Percentiles rank a stretch among this genome's conserved stretches.
Conservation (phyloP, 148 eudicot genomes). For the Gaultheria prostrata region DNA sequence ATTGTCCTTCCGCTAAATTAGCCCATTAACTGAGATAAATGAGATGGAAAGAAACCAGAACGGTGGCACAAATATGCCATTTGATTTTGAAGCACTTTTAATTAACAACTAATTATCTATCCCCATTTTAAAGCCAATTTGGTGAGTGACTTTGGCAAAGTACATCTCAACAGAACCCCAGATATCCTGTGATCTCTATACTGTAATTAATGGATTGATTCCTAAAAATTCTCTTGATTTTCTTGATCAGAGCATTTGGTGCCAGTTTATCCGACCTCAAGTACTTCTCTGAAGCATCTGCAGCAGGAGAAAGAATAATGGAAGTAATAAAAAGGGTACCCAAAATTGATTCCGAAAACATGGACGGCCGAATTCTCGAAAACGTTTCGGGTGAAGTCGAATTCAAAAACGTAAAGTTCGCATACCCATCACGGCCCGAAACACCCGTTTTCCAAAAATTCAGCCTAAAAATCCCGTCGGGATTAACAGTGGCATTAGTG, state of each 20-base stretch:
- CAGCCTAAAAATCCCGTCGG: conserved; percentile 55
- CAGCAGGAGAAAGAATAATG: conserved; percentile 59
- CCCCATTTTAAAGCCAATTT: too few relatives aligned
- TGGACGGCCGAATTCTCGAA: conserved; percentile 48
- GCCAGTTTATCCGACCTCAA: conserved; percentile 60
- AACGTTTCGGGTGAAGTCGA: conserved; percentile 58
- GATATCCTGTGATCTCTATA: too few relatives aligned
- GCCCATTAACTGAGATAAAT: too few relatives aligned
- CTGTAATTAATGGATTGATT: neutral
- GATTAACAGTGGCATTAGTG: conserved; percentile 70
- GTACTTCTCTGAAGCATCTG: conserved; percentile 64
- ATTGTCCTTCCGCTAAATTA: too few relatives aligned
- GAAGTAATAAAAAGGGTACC: conserved; percentile 67
- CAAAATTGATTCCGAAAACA: conserved; percentile 65
- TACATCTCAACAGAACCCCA: too few relatives aligned
- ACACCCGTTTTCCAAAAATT: conserved; percentile 52
- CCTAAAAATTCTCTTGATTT: neutral
- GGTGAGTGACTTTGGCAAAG: too few relatives aligned
- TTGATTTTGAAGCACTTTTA: too few relatives aligned
- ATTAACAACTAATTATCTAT: too few relatives aligned
- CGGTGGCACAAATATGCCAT: too few relatives aligned
- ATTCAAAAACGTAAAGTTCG: conserved; percentile 56
- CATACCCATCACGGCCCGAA: conserved; percentile 87
- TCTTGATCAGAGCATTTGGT: conserved; percentile 50
- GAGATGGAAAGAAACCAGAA: too few relatives aligned